Evolutionary conservation across 2,329 filamentous ascomycete species (phyloP).

Genomic region (Graphiopsis chlorocephala): DNA sequence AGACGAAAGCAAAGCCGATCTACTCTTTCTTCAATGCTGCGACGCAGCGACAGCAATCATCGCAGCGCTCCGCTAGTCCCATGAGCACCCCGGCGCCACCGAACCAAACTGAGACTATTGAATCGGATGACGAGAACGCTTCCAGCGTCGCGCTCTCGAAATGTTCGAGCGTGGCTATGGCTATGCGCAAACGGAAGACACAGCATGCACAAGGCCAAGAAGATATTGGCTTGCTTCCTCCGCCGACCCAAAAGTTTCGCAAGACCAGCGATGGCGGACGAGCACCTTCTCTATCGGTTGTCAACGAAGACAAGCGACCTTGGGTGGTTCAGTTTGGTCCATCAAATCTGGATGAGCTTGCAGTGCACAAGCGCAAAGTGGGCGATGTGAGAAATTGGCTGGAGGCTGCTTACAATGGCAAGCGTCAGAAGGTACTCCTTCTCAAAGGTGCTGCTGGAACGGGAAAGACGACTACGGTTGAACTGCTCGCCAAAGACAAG

Average conservation of each 20-base stretch:
- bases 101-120: conserved; percentile 30
- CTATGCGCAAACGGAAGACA: conserved; percentile 35
- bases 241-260: conserved; percentile 45
- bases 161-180: conserved; percentile 33
- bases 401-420: conserved; percentile 65
- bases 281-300: conserved; percentile 28
- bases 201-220: conserved; percentile 16
- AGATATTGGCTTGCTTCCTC: conserved; percentile 18
- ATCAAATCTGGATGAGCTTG: conserved; percentile 72
- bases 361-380: conserved; percentile 93
- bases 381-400: conserved; percentile 82
- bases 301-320: conserved; percentile 61
- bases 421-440: conserved; percentile 45
- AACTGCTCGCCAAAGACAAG: conserved; percentile 74
- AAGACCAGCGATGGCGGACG: conserved; percentile 38
- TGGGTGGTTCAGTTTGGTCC: conserved; percentile 89
- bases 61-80: conserved; percentile 40
- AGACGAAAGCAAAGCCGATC: conserved; percentile 41
- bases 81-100: conserved; percentile 36
- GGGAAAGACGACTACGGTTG: conserved; percentile 86
- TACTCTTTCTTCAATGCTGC: conserved; percentile 50
- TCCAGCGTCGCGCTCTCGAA: conserved; percentile 28
- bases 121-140: conserved; percentile 30
- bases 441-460: conserved; percentile 88
- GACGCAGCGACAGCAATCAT: conserved; percentile 38